Evolutionary conservation across 1,139 yeast species (phyloP).

Genomic region (Protomyces pachydermus): DNA sequence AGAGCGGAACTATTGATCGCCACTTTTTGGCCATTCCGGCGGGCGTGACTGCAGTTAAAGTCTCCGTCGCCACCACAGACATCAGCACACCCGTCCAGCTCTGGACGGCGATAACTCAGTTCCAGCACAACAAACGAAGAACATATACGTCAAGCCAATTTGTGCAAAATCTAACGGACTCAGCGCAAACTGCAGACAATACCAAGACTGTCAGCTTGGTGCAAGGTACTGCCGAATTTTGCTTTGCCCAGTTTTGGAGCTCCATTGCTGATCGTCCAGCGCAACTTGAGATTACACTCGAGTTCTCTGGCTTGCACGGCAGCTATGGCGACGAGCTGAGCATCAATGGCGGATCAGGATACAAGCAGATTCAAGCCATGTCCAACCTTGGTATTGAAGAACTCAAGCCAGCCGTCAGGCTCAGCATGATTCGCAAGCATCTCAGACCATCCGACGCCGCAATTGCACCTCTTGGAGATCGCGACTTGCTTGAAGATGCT

Average conservation of each 20-base stretch:
- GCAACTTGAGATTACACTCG: slow-evolving; percentile 22
- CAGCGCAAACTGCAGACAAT: slow-evolving; percentile 10
- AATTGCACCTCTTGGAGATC: slow-evolving; percentile 28
- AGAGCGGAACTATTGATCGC: slow-evolving; percentile 27
- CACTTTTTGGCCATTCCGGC: slow-evolving; percentile 28
- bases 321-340: slow-evolving; percentile 7
- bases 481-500: slow-evolving; percentile 28
- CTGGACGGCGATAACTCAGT: slow-evolving; percentile 26
- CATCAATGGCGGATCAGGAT: slow-evolving; percentile 20
- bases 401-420: slow-evolving; percentile 27
- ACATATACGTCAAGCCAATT: slow-evolving; percentile 21
- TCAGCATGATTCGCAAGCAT: slow-evolving; percentile 22
- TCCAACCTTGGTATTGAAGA: slow-evolving; percentile 12
- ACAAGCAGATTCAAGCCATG: slow-evolving; percentile 20
- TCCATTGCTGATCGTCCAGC: slow-evolving; percentile 22
- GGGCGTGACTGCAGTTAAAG: slow-evolving; percentile 25
- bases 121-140: slow-evolving; percentile 24
- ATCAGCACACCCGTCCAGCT: slow-evolving; percentile 23
- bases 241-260: slow-evolving; percentile 31
- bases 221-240: slow-evolving; percentile 27
- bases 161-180: slow-evolving; percentile 16
- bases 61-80: slow-evolving; percentile 15
- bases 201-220: slow-evolving; percentile 21
- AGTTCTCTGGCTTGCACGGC: slow-evolving; percentile 28
- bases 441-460: slow-evolving; percentile 21